phyloP scores from a whole-genome alignment of 2,329 filamentous ascomycete species.

The Exophiala bonariae region DNA sequence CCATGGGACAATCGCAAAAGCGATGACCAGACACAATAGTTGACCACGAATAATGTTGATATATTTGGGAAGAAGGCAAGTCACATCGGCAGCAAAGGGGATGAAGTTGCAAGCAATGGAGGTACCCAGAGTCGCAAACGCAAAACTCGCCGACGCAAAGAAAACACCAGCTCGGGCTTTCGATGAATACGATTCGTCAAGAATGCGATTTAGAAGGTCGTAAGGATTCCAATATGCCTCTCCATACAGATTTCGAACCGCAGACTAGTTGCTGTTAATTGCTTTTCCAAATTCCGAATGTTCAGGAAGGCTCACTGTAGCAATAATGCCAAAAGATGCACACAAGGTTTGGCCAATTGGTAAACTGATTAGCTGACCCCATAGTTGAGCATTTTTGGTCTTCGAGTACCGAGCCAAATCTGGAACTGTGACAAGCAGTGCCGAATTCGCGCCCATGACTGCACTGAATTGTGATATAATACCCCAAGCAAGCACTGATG shows the following conservation, averaged over 20 bases:
- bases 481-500: constrained; percentile 37
- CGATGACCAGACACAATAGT: constrained; percentile 42
- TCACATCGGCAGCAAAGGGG: constrained; percentile 79
- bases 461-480: constrained; percentile 42
- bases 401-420: constrained; percentile 39
- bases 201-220: constrained; percentile 64
- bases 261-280: constrained; percentile 31
- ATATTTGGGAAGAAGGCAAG: constrained; percentile 75
- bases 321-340: constrained; percentile 29
- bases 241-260: constrained; percentile 37
- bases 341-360: constrained; percentile 27
- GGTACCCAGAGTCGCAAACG: constrained; percentile 79
- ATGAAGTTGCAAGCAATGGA: constrained; percentile 87
- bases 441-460: constrained; percentile 38
- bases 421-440: constrained; percentile 40
- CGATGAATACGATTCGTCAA: constrained; percentile 67
- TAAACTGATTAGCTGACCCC: constrained; percentile 29
- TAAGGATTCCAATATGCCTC: constrained; percentile 65
- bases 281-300: background rate
- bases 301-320: constrained; percentile 19
- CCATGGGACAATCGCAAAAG: constrained; percentile 25
- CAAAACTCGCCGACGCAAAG: constrained; percentile 68
- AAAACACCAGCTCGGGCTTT: constrained; percentile 62
- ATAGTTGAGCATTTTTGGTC: constrained; percentile 34
- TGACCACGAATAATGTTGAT: constrained; percentile 81